Evolutionary conservation across 2,329 filamentous ascomycete species (phyloP), one percentile per base, ranked within the genome.

Genomic region (Incumbomyces delicatus): DNA sequence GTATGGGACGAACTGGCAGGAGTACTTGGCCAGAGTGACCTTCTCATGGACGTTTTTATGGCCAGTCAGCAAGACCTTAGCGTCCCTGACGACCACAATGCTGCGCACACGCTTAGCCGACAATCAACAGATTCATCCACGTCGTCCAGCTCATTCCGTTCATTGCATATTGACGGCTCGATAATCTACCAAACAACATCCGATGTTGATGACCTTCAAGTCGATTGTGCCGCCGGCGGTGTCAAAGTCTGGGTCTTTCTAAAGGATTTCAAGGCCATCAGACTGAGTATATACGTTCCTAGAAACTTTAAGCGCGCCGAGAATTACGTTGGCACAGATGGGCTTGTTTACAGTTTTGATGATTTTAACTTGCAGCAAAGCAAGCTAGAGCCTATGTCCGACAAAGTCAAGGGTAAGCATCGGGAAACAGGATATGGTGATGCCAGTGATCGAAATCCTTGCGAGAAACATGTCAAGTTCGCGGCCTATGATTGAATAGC

Each of bases 241-340:
- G 48, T 56, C 13, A 53, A 46, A 14, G 20, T 56, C n/a, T 57
- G 55, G 55, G 31, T 54, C 3, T 55, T 57, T 41, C 47, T 52
- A 22, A 37, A 47, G 33, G 45, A 41, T 47, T 52, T 50, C 3
- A 27, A 44, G 16, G 53, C 54, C 10, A 41, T 50, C 32, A 41
- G 47, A 16, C 38, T 48, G 27, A 43, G 16, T 18, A 54, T 56
- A 34, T 53, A 51, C 41, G 32, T 35, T 6, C 47, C 47, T n/a
- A n/a, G 14, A 17, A 20, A 40, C 29, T 16, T 35, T 22, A 45
- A 45, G 27, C 42, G 34, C 12, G 46, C n/a, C 16, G 34, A 41
- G 27, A 36, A 44, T 6, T 37, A 49, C 30, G 42, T 54, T 27
- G 46, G 44, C 18, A 50, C 50, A 6, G 49, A 56, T 33, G 53